A percentile compares a stretch with the other conserved stretches of the same genome.
These are phyloP conservation scores for Suhomyces ambrosiae DNA, from an alignment of 1,139 yeast genomes.

Conservation along the genomic window DNA sequence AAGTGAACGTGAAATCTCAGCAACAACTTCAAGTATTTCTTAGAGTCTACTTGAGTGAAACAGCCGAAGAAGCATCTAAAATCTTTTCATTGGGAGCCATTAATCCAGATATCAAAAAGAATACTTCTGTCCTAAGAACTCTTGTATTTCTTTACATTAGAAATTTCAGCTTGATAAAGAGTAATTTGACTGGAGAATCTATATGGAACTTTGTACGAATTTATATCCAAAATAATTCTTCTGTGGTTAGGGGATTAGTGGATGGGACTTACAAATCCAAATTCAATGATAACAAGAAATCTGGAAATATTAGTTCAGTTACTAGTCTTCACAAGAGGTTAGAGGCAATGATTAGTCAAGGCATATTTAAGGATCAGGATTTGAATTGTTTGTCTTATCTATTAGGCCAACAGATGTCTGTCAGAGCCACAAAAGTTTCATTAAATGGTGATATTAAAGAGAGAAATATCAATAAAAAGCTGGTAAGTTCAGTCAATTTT, in stretches of 20 bases:
- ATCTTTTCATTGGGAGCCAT: conserved; percentile 69
- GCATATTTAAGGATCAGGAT: conserved; percentile 47
- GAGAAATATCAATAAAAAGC: conserved; percentile 22
- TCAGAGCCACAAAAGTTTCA: conserved; percentile 9
- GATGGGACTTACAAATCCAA: conserved; percentile 54
- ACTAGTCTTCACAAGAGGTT: conserved; percentile 47
- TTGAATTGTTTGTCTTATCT: conserved; percentile 45
- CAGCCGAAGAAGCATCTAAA: conserved; percentile 58
- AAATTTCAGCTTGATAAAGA: conserved; percentile 53
- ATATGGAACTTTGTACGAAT: conserved; percentile 64
- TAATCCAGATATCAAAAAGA: conserved; percentile 63
- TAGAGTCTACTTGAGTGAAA: conserved; percentile 59
- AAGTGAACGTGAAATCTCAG: conserved; percentile 52
- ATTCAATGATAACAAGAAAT: conserved; percentile 50
- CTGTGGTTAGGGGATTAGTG: conserved; percentile 53
- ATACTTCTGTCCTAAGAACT: conserved; percentile 49
- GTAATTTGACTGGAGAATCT: conserved; percentile 58
- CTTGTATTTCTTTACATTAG: conserved; percentile 57
- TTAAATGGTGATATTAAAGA: conserved; percentile 10
- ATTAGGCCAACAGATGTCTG: conserved; percentile 38
- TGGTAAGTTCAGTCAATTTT: conserved; percentile 35
- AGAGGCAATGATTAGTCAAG: conserved; percentile 43
- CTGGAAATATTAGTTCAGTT: conserved; percentile 52
- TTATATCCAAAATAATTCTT: conserved; percentile 50
- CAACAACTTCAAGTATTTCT: conserved; percentile 62